phyloP scores from a whole-genome alignment of 2,329 filamentous ascomycete species.

The Ceratocystis colombiana region DNA sequence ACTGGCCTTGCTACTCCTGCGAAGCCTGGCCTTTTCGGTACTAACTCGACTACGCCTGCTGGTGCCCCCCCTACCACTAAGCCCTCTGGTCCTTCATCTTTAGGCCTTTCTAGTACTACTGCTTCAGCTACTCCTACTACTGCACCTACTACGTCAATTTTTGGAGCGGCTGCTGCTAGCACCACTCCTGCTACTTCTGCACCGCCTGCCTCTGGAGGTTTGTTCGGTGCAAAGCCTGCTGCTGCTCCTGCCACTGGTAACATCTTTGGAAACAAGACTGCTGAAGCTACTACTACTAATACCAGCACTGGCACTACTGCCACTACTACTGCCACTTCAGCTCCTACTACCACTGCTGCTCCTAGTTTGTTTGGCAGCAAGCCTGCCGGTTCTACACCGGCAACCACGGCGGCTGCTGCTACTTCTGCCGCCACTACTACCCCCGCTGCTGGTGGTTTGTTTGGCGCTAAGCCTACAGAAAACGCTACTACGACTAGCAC shows the following conservation, averaged over 20 bases:
- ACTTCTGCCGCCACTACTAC: background rate
- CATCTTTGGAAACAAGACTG: constrained; percentile 25
- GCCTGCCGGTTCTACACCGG: constrained; percentile 17
- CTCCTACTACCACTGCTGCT: constrained; percentile 15
- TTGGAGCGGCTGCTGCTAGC: constrained; percentile 27
- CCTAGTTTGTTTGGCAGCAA: constrained; percentile 27
- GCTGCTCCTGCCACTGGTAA: constrained; percentile 28
- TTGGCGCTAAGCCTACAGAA: constrained; percentile 37
- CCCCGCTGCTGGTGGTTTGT: constrained; percentile 30
- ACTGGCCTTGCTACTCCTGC: constrained; percentile 15
- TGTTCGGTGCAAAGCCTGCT: constrained; percentile 29
- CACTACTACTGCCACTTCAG: constrained; percentile 32
- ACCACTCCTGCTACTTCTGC: constrained; percentile 26
- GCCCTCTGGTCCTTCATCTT: constrained; percentile 25
- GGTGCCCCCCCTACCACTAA: constrained; percentile 16
- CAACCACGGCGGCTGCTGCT: constrained; percentile 1
- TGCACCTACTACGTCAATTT: constrained; percentile 26
- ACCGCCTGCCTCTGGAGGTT: constrained; percentile 26
- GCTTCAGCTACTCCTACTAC: constrained; percentile 29
- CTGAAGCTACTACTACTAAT: constrained; percentile 24
- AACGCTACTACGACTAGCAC: constrained; percentile 30
- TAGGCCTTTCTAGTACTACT: constrained; percentile 28
- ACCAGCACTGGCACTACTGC: constrained; percentile 31
- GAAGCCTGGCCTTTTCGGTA: constrained; percentile 28
- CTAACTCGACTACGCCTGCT: constrained; percentile 27